phyloP scores from a whole-genome alignment of 2,329 filamentous ascomycete genomes.

The Chaetoscypha palmicola region DNA sequence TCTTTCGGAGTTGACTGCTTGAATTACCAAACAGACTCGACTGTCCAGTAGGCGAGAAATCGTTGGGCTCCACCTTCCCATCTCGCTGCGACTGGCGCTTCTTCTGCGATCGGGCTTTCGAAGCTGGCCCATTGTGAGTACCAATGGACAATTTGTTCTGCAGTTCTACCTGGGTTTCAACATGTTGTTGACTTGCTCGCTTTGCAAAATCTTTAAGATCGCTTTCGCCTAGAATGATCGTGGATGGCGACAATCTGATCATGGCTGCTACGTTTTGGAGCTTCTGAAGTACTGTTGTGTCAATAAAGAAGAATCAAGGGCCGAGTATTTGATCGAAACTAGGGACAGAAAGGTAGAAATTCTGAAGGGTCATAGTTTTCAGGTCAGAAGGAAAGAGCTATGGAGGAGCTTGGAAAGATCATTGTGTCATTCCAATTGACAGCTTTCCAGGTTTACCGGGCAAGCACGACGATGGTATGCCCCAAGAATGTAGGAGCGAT shows the following conservation, averaged over 20 bases:
- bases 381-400: too few species aligned
- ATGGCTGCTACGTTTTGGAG: too few species aligned
- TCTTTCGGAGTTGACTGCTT: not conserved
- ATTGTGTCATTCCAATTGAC: too few species aligned
- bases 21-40: not conserved
- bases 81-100: not conserved
- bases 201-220: constrained; percentile 25
- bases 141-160: constrained; percentile 7
- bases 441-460: too few species aligned
- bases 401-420: too few species aligned
- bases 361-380: too few species aligned
- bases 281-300: too few species aligned
- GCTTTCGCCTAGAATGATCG: constrained; percentile 20
- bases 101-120: not conserved
- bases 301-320: too few species aligned
- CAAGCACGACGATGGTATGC: too few species aligned
- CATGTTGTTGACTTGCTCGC: constrained; percentile 13
- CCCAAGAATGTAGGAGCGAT: too few species aligned
- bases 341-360: too few species aligned
- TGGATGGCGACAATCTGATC: constrained; percentile 24
- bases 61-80: not conserved
- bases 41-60: not conserved
- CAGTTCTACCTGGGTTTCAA: constrained; percentile 5
- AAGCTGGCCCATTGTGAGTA: not conserved
- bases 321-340: too few species aligned